A percentile compares a stretch with the other conserved stretches of the same genome.
Conservation (phyloP, 495 filamentous ascomycete species). For the Cetradonia linearis region DNA sequence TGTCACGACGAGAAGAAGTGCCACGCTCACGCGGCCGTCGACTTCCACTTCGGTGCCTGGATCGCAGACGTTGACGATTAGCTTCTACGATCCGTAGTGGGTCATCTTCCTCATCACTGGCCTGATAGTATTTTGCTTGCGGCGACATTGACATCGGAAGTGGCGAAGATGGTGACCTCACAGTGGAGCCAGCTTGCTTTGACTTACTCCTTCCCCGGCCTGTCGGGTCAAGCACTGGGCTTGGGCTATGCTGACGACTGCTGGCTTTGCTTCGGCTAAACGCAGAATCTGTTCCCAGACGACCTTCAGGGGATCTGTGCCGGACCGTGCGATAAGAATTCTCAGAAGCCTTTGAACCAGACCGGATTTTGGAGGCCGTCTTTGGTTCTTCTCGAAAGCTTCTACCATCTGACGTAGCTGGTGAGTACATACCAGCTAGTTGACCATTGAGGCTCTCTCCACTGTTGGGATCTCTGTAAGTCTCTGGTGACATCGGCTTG, state of each 20-base stretch:
- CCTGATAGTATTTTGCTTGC: constrained; percentile 29
- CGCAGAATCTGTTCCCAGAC: constrained; percentile 18
- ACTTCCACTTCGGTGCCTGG: constrained; percentile 51
- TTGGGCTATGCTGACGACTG: constrained; percentile 43
- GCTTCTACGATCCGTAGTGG: constrained; percentile 51
- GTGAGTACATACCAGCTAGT: constrained; percentile 11
- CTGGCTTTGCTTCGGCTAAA: constrained; percentile 27
- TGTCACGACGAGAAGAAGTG: constrained; percentile 37
- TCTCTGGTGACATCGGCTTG: constrained; percentile 89
- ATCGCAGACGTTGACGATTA: constrained; percentile 52
- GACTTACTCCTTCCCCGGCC: constrained; percentile 42
- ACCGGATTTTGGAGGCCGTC: constrained; percentile 21
- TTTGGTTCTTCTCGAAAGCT: constrained; percentile 16
- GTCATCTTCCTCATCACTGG: constrained; percentile 43
- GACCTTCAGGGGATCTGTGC: constrained; percentile 22
- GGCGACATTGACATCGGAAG: constrained; percentile 59
- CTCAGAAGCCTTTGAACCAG: constrained; percentile 25
- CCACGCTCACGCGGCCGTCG: constrained; percentile 42
- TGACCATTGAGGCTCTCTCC: constrained; percentile 33
- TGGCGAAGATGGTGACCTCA: constrained; percentile 71
- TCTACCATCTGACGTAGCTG: constrained; percentile 13
- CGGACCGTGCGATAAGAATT: constrained; percentile 23
- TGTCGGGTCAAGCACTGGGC: constrained; percentile 33
- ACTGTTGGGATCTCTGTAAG: constrained; percentile 41
- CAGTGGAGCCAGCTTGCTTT: constrained; percentile 43